phyloP scores from a whole-genome alignment of 495 filamentous ascomycete genomes.

The Talaromyces stipitatus region DNA sequence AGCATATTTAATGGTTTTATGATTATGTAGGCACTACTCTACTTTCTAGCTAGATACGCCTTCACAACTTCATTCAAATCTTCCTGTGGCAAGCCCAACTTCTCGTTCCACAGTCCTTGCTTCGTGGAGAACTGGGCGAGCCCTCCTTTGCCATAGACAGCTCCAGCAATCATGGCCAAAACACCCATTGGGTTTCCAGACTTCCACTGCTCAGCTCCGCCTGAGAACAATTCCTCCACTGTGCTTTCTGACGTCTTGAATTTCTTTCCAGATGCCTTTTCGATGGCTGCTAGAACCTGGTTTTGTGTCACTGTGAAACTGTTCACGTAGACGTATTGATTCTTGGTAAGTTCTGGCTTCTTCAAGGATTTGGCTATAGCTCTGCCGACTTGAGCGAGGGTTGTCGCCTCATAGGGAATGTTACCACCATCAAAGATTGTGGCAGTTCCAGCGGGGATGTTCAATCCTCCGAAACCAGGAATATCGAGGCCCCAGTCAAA shows the following conservation, averaged over 20 bases:
- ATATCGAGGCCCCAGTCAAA: neutral
- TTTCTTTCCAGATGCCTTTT: conserved; percentile 37
- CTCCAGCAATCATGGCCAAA: neutral
- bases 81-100: neutral
- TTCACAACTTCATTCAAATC: conserved; percentile 1
- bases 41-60: neutral
- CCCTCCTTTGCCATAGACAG: neutral
- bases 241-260: conserved; percentile 27
- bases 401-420: conserved; percentile 38
- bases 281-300: conserved; percentile 31
- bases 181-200: neutral
- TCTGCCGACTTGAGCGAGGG: conserved; percentile 37
- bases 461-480: neutral
- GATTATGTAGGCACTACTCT: neutral
- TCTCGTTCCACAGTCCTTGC: neutral
- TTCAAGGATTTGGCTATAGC: conserved; percentile 40
- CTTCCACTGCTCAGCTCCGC: conserved; percentile 23
- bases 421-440: conserved; percentile 47
- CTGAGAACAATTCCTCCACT: conserved; percentile 35
- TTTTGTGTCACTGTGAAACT: conserved; percentile 47
- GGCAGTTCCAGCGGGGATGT: neutral
- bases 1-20: too few relatives aligned
- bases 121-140: neutral
- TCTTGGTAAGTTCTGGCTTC: conserved; percentile 46
- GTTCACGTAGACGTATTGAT: conserved; percentile 40